Conservation (phyloP, 768 basidiomycete species). For the Hebeloma cylindrosporum region DNA sequence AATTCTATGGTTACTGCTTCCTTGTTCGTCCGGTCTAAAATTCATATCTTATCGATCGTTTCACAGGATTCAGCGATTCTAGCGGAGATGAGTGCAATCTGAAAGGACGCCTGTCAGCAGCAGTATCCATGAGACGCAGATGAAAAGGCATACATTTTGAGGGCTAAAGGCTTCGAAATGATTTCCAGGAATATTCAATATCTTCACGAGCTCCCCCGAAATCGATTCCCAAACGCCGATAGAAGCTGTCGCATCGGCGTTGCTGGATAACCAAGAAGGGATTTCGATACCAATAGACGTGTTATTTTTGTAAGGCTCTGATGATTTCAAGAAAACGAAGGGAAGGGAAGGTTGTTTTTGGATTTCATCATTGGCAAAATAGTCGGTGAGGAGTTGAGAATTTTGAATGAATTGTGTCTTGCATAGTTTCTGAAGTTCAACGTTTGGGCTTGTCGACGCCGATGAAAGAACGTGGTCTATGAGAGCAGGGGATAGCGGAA, state of each 20-base stretch:
- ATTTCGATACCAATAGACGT: constrained; percentile 34
- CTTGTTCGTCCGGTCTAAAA: neutral
- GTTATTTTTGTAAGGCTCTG: constrained; percentile 44
- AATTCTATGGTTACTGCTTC: too few species aligned
- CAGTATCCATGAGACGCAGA: neutral
- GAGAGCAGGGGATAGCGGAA: constrained; percentile 50
- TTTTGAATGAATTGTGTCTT: constrained; percentile 51
- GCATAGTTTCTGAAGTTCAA: constrained; percentile 34
- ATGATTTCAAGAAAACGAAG: constrained; percentile 55
- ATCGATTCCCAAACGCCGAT: constrained; percentile 50
- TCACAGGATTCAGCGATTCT: constrained; percentile 23
- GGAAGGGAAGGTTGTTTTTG: constrained; percentile 26
- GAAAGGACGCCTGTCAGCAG: neutral
- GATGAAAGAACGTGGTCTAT: constrained; percentile 47
- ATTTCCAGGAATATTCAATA: constrained; percentile 61
- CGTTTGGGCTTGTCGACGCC: constrained; percentile 21
- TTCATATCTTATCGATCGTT: constrained; percentile 7
- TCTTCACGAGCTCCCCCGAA: constrained; percentile 35
- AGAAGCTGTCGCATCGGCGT: constrained; percentile 32
- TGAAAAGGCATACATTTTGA: constrained; percentile 40
- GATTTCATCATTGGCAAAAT: constrained; percentile 34
- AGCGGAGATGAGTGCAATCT: constrained; percentile 17
- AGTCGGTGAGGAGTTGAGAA: constrained; percentile 45
- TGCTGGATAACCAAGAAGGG: constrained; percentile 53
- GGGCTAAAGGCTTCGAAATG: constrained; percentile 61